phyloP scores from a whole-genome alignment of 139 green algal genomes.

The Edaphochlamys debaryana region DNA sequence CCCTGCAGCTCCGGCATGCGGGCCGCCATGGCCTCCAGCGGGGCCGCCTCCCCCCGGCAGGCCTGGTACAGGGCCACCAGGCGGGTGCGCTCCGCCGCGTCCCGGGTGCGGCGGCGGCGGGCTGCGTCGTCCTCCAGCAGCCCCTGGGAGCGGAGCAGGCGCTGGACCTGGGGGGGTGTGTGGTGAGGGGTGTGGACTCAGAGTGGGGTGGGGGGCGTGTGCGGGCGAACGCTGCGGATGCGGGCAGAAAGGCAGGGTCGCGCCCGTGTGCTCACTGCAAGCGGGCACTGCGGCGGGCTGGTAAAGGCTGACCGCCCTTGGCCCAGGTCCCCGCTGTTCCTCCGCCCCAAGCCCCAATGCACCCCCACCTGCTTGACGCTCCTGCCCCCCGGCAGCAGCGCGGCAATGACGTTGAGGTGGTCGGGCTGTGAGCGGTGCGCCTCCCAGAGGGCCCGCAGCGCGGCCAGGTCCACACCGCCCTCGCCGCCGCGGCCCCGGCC shows the following conservation, averaged over 20 bases:
- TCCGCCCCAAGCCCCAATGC: no score
- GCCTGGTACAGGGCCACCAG: slow-evolving; percentile 37
- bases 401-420: slow-evolving; percentile 59
- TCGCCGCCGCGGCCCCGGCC: not conserved
- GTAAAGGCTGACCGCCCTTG: no score
- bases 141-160: slow-evolving; percentile 36
- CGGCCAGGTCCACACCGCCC: not conserved
- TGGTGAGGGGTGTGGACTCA: no score
- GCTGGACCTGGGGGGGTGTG: slow-evolving; percentile 27
- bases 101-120: not conserved
- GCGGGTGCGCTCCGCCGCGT: slow-evolving; percentile 19
- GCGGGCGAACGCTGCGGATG: no score
- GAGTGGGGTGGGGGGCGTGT: no score
- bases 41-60: slow-evolving; percentile 2
- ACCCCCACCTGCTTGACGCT: slow-evolving; percentile 47
- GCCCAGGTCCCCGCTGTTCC: no score
- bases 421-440: slow-evolving; percentile 23
- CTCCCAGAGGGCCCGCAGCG: slow-evolving; percentile 35
- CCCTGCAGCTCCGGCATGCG: slow-evolving; percentile 40
- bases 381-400: slow-evolving; percentile 49
- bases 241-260: no score
- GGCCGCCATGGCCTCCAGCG: slow-evolving; percentile 44
- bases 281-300: no score
- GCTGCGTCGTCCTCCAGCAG: slow-evolving; percentile 35
- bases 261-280: no score